phyloP scores from a whole-genome alignment of 2,329 filamentous ascomycete genomes.

The Hypocreales sp. region DNA sequence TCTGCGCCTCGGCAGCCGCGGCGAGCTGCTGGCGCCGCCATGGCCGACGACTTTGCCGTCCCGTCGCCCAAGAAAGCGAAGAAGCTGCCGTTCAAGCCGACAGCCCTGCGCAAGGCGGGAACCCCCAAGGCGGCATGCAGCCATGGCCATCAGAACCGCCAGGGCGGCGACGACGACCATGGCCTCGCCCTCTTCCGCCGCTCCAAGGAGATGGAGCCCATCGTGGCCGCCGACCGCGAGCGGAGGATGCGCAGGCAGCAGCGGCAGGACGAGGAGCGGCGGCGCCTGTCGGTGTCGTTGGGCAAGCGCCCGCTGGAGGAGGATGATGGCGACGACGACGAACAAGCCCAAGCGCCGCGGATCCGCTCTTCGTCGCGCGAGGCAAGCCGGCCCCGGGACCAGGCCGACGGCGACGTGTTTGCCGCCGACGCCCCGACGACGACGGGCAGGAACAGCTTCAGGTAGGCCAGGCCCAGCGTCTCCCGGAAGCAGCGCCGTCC shows the following conservation, averaged over 20 bases:
- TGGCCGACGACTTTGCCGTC: conserved; percentile 15
- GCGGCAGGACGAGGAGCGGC: conserved; percentile 7
- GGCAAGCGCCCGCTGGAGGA: conserved; percentile 10
- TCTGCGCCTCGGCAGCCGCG: no score
- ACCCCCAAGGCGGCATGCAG: conserved; percentile 9
- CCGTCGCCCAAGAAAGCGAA: conserved; percentile 17
- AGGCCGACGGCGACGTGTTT: no score
- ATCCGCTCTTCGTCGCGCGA: no score
- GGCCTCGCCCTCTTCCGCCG: conserved; percentile 33
- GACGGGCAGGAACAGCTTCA: no score
- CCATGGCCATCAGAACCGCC: conserved; percentile 2
- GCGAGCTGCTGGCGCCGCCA: no score
- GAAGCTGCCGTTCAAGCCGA: conserved; percentile 34
- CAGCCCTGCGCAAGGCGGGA: conserved; percentile 20
- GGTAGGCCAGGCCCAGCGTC: no score
- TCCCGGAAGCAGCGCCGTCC: no score
- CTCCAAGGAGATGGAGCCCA: conserved; percentile 31
- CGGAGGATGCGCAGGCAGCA: conserved; percentile 12
- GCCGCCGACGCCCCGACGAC: no score
- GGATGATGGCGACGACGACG: conserved; percentile 8
- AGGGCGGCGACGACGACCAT: conserved; percentile 13
- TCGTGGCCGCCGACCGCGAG: conserved; percentile 24
- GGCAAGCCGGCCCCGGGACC: no score
- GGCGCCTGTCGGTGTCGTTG: conserved; percentile 2
- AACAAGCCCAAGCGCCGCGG: no score